Evolutionary conservation across 306 rosid species (phyloP), one percentile per base, ranked within the genome.

Genomic region (Calophaca sinica): DNA sequence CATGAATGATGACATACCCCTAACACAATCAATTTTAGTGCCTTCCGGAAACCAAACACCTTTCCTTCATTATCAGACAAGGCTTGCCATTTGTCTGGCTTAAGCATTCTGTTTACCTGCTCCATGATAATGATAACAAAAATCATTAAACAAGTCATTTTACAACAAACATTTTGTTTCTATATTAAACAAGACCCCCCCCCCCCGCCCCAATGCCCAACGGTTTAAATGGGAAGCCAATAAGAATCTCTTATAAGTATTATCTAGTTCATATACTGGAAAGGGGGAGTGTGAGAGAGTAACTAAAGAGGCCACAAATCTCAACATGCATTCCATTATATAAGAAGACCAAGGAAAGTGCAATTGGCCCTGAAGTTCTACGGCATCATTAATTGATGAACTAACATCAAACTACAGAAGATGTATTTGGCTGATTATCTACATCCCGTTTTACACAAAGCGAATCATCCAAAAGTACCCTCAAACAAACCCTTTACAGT

Each of bases 61-160:
- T 81, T 93, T 58, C 98, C 98, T 76, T 93, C 94, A 76, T 86
- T 84, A 76, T 89, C 96, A 84, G 89, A 88, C 79, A 90, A 66
- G 46, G 94, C 80, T 78, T 87, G 85, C 98, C 97, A 93, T 78
- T 84, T 93, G 63, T 91, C 96, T 13, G 97, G 93, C 85, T 89
- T 93, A 51, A 93, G 96, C 97, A 85, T 89, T 87, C 87, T 91
- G 85, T 81, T 83, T 69, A 82, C 89, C 98, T 93, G 91, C 82
- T 85, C 26, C 79, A 41, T 57, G 50, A 64, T 9, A 36, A 65
- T 44, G 79, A 72, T 51, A 67, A 45, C 12, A 33, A 52, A 77
- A 39, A 20, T 51, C 75, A 14, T 72, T 72, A 44, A 13, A 74
- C 62, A 79, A 59, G 31, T 41, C 53, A 73, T 50, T 38, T 57